These are phyloP conservation scores for Ceratobasidium papillatum DNA, from an alignment of 1,284 basidiomycete species.

Conservation along the genomic window DNA sequence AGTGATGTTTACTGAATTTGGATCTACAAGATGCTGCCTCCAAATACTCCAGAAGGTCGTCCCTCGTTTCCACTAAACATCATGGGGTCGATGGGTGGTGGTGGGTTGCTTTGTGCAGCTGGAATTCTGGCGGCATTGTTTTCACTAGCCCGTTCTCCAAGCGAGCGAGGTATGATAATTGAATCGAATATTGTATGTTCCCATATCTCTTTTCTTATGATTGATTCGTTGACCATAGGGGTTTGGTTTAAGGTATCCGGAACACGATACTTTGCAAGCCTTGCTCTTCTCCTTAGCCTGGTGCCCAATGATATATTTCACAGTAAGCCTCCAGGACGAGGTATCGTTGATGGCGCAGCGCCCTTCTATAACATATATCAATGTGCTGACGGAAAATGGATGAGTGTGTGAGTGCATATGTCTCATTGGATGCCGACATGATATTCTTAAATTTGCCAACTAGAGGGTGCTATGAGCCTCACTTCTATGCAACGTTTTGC, in stretches of 20 bases:
- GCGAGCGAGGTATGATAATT: conserved; percentile 76
- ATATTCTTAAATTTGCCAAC: neutral
- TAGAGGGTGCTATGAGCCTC: conserved; percentile 71
- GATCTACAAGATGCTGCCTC: conserved; percentile 69
- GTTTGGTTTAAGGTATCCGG: conserved; percentile 69
- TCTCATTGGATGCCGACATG: neutral
- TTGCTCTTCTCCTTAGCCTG: conserved; percentile 66
- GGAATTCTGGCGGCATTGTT: conserved; percentile 81
- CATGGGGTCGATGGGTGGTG: conserved; percentile 84
- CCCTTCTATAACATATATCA: conserved; percentile 82
- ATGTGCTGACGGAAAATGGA: conserved; percentile 75
- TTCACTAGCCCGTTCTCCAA: conserved; percentile 60
- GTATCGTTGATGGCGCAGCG: conserved; percentile 77
- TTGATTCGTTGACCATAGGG: neutral
- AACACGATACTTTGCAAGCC: conserved; percentile 76
- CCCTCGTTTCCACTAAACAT: conserved; percentile 80
- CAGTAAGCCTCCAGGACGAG: conserved; percentile 64
- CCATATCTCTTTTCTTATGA: too few species aligned
- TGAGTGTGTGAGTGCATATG: conserved; percentile 62
- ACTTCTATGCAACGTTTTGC: conserved; percentile 72
- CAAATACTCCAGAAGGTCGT: conserved; percentile 59
- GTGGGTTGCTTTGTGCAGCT: conserved; percentile 74
- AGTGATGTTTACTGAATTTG: neutral
- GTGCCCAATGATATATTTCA: conserved; percentile 51
- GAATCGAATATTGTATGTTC: conserved; percentile 75